phyloP scores from a whole-genome alignment of 2,329 filamentous ascomycete genomes.

The Grosmannia penicillata region DNA sequence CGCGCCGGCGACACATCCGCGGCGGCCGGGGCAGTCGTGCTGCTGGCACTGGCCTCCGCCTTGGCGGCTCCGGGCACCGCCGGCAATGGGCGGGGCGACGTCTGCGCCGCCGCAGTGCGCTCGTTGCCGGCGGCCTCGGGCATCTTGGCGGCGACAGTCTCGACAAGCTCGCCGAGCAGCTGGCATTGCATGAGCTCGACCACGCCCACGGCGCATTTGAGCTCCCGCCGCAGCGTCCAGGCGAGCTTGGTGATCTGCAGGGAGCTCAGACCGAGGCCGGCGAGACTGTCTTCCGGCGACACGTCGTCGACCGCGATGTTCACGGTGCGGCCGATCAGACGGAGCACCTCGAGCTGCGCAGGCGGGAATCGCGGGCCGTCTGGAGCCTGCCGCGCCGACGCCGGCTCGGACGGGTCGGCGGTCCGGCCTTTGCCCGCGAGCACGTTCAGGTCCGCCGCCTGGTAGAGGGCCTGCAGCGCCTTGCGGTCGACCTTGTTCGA shows the following conservation, averaged over 20 bases:
- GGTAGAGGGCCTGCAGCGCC: slow-evolving; percentile 13
- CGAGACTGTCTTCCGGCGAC: slow-evolving; percentile 11
- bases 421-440: slow-evolving; percentile 5
- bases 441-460: slow-evolving; percentile 8
- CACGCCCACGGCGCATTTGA: slow-evolving; percentile 10
- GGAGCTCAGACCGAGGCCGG: slow-evolving; percentile 13
- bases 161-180: slow-evolving; percentile 11
- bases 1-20: no score
- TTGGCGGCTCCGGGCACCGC: no score
- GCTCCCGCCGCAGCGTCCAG: slow-evolving; percentile 10
- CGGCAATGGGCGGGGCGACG: no score
- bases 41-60: no score
- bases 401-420: no score
- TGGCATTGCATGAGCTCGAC: slow-evolving; percentile 14
- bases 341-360: not conserved
- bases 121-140: no score
- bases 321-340: slow-evolving; percentile 5
- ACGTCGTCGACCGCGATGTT: slow-evolving; percentile 3
- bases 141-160: no score
- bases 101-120: no score
- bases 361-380: no score
- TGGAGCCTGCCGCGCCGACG: no score
- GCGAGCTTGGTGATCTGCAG: slow-evolving; percentile 13
- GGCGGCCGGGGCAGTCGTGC: no score
- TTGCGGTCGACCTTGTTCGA: slow-evolving; percentile 22